Evolutionary conservation across 352 stramenopile genomes (phyloP), one percentile per base, ranked within the genome.

Genomic region (Peronospora belbahrii): DNA sequence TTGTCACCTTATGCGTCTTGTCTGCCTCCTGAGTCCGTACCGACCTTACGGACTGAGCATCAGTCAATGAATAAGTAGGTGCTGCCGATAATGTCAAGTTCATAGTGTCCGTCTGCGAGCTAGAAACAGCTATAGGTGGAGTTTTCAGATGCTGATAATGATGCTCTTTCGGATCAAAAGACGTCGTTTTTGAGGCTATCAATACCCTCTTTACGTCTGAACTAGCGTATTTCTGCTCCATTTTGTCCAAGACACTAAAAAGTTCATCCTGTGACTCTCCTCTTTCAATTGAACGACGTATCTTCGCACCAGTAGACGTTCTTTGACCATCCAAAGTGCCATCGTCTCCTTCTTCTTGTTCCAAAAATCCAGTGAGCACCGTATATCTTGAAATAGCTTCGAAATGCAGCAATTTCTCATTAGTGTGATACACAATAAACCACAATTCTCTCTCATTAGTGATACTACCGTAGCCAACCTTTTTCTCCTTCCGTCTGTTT

Each of bases 191-290:
- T 3, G 46, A 20, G 11, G 9, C 20, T 20, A 30, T 31, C 10
- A 58, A 2, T 0, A 45, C 22, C 11, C 24, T 11, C 2, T 28
- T 19, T 5, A 59, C 51, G 14, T 72, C 57, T 9, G 60, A 54
- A 44, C 58, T 71, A 11, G 65, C 67, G 48, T 81, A 81, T 52
- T 77, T 77, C 35, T 75, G 60, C 33, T 81, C 64, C 45, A 81
- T 81, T 56, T 75, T 58, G 43, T 85, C 74, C 17, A 88, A 45
- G 3, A 85, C 56, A 62, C 60, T 52, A 31, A 80, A 51, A 1
- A 88, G 39, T 4, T 85, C 76, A 15, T 88, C 76, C 32, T 82
- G 76, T 3, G 65, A 76, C 11, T 82, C 69, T 37, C 54, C 51
- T 45, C 20, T 59, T 9, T 59, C 58, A 2, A 42, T 53, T 0